Evolutionary conservation across 306 rosid genomes (phyloP).

Genomic region (Gastrolobium villosum): DNA sequence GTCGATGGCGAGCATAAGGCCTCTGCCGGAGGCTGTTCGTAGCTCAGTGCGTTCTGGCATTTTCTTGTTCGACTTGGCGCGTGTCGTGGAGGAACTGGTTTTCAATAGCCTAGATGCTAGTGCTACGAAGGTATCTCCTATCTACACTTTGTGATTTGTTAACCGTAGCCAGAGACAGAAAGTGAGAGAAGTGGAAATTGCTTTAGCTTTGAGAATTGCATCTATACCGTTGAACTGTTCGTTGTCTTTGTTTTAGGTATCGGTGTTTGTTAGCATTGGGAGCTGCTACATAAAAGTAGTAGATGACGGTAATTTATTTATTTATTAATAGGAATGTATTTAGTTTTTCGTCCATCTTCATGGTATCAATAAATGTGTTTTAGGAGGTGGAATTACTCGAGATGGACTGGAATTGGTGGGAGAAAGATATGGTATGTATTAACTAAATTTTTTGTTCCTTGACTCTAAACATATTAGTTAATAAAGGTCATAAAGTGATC

Average conservation of each 20-base stretch:
- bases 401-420: conserved; percentile 87
- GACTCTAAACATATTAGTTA: conserved; percentile 22
- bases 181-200: background rate
- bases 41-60: conserved; percentile 79
- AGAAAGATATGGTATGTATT: conserved; percentile 81
- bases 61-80: conserved; percentile 67
- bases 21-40: conserved; percentile 66
- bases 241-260: conserved; percentile 62
- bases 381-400: conserved; percentile 84
- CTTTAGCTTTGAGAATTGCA: conserved; percentile 42
- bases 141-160: background rate
- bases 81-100: conserved; percentile 89
- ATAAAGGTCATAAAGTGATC: conserved; percentile 12
- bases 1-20: conserved; percentile 65
- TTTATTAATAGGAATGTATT: conserved; percentile 12
- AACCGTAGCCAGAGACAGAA: background rate
- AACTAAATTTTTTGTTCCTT: background rate
- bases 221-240: conserved; percentile 5
- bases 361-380: conserved; percentile 41
- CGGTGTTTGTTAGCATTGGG: conserved; percentile 69
- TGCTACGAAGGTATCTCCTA: conserved; percentile 68
- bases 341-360: background rate
- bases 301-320: conserved; percentile 68
- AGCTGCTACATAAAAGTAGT: conserved; percentile 76
- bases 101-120: conserved; percentile 83